Evolutionary conservation across 306 rosid species (phyloP), one percentile per base, ranked within the genome.

Genomic region (Trifolium repens): DNA sequence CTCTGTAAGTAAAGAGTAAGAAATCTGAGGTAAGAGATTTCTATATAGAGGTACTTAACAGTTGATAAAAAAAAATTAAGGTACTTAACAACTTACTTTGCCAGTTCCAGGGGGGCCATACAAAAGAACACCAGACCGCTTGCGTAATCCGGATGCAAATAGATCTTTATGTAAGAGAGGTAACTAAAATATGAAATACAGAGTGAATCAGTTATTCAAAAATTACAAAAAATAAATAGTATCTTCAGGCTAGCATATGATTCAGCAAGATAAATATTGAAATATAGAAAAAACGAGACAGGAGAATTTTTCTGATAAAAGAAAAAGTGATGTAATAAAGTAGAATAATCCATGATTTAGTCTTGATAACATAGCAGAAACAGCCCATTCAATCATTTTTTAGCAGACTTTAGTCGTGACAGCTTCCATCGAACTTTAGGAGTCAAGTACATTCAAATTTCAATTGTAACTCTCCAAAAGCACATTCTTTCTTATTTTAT

Each of bases 91-190:
- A 82, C 89, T 78, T 86, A 94, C 99, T 85, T 92, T 94, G 66
- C 99, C 97, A 64, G 99, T 94, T 78, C 99, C 97, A 44, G 99
- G 96, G 9, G 97, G 99, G 7, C 99, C 99, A 73, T 92, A 92
- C 26, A 92, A 79, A 74, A 94, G 99, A 77, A 92, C 96, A 74
- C 99, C 97, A 32, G 99, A 94, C 78, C 91, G 87, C 86, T 92
- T 94, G 9, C 99, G 96, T 82, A 90, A 76, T 55, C 99, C 99
- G 76, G 99, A 90, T 52, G 97, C 82, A 83, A 94, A 94, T 27
- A 94, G 84, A 78, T 92, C 96, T 89, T 92, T 92, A 80, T 94
- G 99, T 82, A 94, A 83, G 74, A 94, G 96, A 74, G 99, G 97
- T 67, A 91, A 80, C 99, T 94, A 81, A 57, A 70, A 84, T 54